Conservation (phyloP, 2,329 filamentous ascomycete genomes). For the Aspergillus oerlinghausenensis region DNA sequence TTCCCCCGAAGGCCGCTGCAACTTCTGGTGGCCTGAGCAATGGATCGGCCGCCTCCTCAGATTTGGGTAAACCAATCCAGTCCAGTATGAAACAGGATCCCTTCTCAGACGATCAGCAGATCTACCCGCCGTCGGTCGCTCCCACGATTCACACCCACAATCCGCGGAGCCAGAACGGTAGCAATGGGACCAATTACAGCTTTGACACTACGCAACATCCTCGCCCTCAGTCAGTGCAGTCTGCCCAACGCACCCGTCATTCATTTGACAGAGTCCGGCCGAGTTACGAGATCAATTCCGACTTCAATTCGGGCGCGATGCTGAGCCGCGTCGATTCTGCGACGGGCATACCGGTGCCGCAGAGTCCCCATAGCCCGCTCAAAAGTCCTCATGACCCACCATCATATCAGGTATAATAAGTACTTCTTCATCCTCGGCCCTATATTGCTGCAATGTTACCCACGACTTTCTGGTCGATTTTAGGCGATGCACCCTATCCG, state of each 20-base stretch:
- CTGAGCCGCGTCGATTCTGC: constrained; percentile 75
- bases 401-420: constrained; percentile 26
- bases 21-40: constrained; percentile 37
- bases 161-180: constrained; percentile 79
- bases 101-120: constrained; percentile 80
- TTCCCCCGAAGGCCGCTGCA: constrained; percentile 44
- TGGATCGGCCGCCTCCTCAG: constrained; percentile 36
- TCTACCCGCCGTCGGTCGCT: constrained; percentile 87
- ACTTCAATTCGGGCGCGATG: constrained; percentile 87
- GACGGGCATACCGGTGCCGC: constrained; percentile 22
- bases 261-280: constrained; percentile 82
- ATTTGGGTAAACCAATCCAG: constrained; percentile 47
- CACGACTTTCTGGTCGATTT: constrained; percentile 22
- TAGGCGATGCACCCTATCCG: constrained; percentile 18
- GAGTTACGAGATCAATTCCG: constrained; percentile 81
- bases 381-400: constrained; percentile 29
- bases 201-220: constrained; percentile 43
- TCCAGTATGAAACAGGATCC: constrained; percentile 55
- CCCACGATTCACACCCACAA: constrained; percentile 74
- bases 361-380: constrained; percentile 31
- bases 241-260: constrained; percentile 79
- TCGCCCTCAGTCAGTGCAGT: constrained; percentile 62
- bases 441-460: constrained; percentile 24
- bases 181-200: constrained; percentile 82
- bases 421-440: constrained; percentile 21